These are phyloP conservation scores for Alternaria sp. DNA, from an alignment of 2,329 filamentous ascomycete species.

Conservation along the genomic window DNA sequence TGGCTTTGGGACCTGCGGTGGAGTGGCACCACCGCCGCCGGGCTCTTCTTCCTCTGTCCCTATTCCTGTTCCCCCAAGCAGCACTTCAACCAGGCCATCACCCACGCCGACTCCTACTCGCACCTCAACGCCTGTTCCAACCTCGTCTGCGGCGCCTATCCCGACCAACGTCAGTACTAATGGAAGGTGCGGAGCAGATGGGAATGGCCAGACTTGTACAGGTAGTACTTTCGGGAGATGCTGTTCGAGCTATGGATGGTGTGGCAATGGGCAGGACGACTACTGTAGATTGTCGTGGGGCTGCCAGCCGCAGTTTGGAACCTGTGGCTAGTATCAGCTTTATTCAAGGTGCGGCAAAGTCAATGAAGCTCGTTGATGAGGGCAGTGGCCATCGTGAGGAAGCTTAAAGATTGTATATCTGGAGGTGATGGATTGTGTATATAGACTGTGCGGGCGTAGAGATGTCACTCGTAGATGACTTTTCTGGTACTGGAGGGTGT, in stretches of 20 bases:
- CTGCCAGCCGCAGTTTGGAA: constrained; percentile 35
- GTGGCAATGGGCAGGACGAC: constrained; percentile 30
- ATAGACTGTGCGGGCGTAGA: not conserved
- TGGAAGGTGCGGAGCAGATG: constrained; percentile 38
- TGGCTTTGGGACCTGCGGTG: constrained; percentile 37
- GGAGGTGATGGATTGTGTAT: not conserved
- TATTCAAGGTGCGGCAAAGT: not conserved
- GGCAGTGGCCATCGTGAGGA: not conserved
- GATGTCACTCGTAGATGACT: not conserved
- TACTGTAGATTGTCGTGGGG: constrained; percentile 34
- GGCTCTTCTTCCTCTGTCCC: constrained; percentile 26
- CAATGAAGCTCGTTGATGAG: not conserved
- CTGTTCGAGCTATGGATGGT: constrained; percentile 42
- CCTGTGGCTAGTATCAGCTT: constrained; percentile 20
- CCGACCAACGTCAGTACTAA: constrained; percentile 40
- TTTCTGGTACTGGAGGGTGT: not conserved
- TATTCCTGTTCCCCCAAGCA: constrained; percentile 7
- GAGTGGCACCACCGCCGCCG: constrained; percentile 27
- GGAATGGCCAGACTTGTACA: constrained; percentile 33
- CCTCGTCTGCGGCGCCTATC: constrained; percentile 22
- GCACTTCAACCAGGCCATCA: constrained; percentile 22
- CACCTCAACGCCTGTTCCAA: constrained; percentile 23
- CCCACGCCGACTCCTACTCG: constrained; percentile 28
- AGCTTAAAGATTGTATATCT: not conserved
- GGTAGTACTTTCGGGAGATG: constrained; percentile 38